Base-by-base conservation (phyloP, 2,329 filamentous ascomycete genomes). In the Monosporascus sp. region DNA sequence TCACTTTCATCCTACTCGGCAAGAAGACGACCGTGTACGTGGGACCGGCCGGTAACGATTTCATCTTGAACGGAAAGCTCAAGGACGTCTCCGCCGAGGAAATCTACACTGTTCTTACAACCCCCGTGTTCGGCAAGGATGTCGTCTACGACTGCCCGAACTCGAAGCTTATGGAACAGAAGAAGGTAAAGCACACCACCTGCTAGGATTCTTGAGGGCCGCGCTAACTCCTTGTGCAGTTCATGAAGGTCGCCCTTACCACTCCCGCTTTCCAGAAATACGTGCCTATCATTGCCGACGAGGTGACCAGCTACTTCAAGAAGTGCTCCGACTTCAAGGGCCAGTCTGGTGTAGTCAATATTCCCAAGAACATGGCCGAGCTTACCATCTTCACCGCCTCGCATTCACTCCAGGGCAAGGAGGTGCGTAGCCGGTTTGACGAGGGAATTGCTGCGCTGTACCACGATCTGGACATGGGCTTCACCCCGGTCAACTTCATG, bases 121-220 rank as follows among this genome's bases (percentile, higher is more conserved):
- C 81, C 22, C 82, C 82, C 24, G 82, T 85, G 47, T 96, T 96
- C 67, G 90, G 90, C 60, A 85, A 83, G 63, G 86, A 92, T 73
- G 90, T 96, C 25, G 89, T 95, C 51, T 96, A 95, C 68, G 90
- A 95, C 69, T 94, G 90, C 73, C 89, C 90, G 42, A 95, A 95
- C 69, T 79, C 89, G 54, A 95, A 95, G 74, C 81, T 96, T 66
- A 95, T 96, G 90, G 90, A 96, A 75, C 90, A 96, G 78, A 96
- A 96, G 78, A 94, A 93, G 83, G 89, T 91, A 69, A 57, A 72
- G 18, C 31, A 14, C 52, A 18, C 5, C 41, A 22, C 11, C 14
- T 14, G 22, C 18, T 36, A 6, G 5, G 18, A 20, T 41, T 14
- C 38, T 27, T 31, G 14, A 46, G 41, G 5, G 24, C 34, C 5